Percentiles rank a stretch among this genome's conserved stretches.
phyloP scores from a whole-genome alignment of 805 yeast species.

The Ogataea trehalophila region DNA sequence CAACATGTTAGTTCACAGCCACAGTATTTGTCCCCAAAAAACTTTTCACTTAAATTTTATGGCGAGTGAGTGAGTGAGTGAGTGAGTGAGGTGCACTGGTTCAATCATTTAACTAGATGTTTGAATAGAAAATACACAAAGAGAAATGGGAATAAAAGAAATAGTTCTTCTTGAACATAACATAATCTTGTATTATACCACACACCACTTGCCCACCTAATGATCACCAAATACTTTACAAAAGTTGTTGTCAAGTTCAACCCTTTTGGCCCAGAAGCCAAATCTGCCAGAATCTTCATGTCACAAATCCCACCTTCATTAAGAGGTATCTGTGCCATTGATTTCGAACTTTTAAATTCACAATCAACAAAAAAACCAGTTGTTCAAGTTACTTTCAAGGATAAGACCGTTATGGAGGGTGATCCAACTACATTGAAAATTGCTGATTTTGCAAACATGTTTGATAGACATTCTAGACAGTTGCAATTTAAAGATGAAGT shows the following conservation, averaged over 20 bases:
- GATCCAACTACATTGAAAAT: slow-evolving; percentile 58
- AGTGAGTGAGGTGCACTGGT: no score
- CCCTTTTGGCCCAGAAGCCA: slow-evolving; percentile 71
- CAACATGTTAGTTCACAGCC: no score
- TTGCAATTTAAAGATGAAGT: slow-evolving; percentile 72
- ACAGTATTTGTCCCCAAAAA: no score
- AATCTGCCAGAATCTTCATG: slow-evolving; percentile 73
- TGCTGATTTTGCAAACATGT: slow-evolving; percentile 56
- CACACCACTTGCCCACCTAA: slow-evolving; percentile 22
- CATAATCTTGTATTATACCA: background rate
- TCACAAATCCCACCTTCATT: slow-evolving; percentile 75
- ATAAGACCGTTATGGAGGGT: slow-evolving; percentile 62
- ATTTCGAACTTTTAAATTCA: slow-evolving; percentile 54
- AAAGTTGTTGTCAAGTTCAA: slow-evolving; percentile 72
- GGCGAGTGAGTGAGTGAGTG: no score
- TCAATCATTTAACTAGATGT: no score
- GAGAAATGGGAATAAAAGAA: no score
- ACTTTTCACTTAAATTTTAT: no score
- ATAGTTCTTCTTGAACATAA: no score
- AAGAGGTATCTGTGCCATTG: slow-evolving; percentile 56
- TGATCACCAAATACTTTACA: slow-evolving; percentile 90
- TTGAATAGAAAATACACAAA: no score
- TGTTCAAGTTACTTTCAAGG: slow-evolving; percentile 77
- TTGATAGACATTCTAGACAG: slow-evolving; percentile 81
- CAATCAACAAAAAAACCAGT: slow-evolving; percentile 47